A percentile compares a stretch with the other conserved stretches of the same genome.
phyloP scores from a whole-genome alignment of 768 basidiomycete genomes.

The Amanita jacksonii region DNA sequence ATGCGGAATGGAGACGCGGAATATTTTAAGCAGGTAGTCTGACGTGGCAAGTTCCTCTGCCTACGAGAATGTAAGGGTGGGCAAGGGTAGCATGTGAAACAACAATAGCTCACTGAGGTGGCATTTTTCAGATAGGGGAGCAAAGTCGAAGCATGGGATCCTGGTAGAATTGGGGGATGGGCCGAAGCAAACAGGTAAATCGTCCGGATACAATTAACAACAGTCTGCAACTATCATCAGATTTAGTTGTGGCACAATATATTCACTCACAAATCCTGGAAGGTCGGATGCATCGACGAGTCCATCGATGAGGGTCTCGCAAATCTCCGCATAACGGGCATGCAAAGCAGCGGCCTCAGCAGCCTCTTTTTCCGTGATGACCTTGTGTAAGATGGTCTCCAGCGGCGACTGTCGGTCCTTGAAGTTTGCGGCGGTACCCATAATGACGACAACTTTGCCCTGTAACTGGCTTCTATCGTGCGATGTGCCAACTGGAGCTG shows the following conservation, averaged over 20 bases:
- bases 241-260: neutral
- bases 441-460: slow-evolving; percentile 69
- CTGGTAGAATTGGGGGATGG: slow-evolving; percentile 78
- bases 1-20: slow-evolving; percentile 72
- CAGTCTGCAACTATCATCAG: slow-evolving; percentile 39
- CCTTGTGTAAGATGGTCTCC: slow-evolving; percentile 78
- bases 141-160: slow-evolving; percentile 72
- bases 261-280: slow-evolving; percentile 57
- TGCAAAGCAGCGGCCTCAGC: slow-evolving; percentile 45
- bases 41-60: slow-evolving; percentile 74
- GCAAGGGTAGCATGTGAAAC: no score
- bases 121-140: slow-evolving; percentile 87
- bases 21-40: slow-evolving; percentile 85
- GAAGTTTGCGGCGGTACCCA: slow-evolving; percentile 76
- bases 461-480: slow-evolving; percentile 49
- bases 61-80: no score
- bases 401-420: slow-evolving; percentile 77
- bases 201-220: slow-evolving; percentile 77
- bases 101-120: slow-evolving; percentile 45
- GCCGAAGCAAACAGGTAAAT: slow-evolving; percentile 78
- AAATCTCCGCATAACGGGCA: slow-evolving; percentile 67
- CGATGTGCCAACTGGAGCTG: slow-evolving; percentile 18
- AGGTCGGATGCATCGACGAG: slow-evolving; percentile 81
- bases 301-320: slow-evolving; percentile 78
- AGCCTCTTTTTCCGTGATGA: slow-evolving; percentile 65